A percentile compares a stretch with the other conserved stretches of the same genome.
These are phyloP conservation scores for Russula abietina DNA, from an alignment of 768 basidiomycete genomes.

Conservation along the genomic window DNA sequence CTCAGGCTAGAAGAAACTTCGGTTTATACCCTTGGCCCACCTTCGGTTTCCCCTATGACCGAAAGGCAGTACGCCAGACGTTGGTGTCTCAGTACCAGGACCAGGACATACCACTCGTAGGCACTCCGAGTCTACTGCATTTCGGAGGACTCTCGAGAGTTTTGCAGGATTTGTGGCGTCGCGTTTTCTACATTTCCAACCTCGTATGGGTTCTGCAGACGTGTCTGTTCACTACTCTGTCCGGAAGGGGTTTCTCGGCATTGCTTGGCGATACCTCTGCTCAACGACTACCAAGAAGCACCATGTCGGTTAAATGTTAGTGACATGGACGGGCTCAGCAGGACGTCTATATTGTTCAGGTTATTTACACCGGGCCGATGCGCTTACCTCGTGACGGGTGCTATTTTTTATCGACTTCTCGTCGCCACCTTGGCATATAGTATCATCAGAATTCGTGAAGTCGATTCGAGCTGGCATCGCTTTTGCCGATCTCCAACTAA, in stretches of 20 bases:
- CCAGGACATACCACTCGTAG: neutral
- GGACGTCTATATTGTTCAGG: neutral
- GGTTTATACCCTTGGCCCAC: neutral
- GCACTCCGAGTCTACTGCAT: neutral
- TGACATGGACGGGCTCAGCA: neutral
- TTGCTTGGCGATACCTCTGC: neutral
- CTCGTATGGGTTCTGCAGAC: neutral
- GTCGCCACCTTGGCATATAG: no score
- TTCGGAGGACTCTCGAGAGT: neutral
- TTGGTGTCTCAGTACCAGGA: neutral
- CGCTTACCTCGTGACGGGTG: neutral
- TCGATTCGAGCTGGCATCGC: neutral
- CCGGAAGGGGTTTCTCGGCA: neutral
- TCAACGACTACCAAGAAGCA: neutral
- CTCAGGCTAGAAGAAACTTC: neutral
- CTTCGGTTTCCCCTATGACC: neutral
- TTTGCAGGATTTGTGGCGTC: neutral
- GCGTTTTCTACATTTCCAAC: neutral
- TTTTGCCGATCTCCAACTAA: constrained; percentile 1
- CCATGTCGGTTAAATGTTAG: neutral
- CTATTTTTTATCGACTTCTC: neutral
- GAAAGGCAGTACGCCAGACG: neutral
- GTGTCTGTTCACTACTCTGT: neutral
- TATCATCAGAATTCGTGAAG: neutral
- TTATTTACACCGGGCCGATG: neutral